Evolutionary conservation across 2,329 filamentous ascomycete genomes (phyloP).

Genomic region (Apiospora kogelbergensis): DNA sequence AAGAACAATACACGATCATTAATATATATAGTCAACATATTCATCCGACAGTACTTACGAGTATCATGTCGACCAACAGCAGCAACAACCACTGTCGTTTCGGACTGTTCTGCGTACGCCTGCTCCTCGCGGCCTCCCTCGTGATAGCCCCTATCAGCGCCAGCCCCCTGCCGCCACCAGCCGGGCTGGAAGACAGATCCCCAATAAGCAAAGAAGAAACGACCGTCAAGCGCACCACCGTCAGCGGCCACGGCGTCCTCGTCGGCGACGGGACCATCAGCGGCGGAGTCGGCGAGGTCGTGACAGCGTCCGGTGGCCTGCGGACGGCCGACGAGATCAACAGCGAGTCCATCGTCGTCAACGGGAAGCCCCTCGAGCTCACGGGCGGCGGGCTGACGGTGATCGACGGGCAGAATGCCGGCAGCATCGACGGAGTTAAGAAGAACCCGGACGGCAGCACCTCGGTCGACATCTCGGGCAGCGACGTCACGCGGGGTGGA

Average conservation of each 20-base stretch:
- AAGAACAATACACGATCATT: not conserved
- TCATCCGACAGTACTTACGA: not conserved
- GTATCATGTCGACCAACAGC: not conserved
- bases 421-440: not conserved
- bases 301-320: not conserved
- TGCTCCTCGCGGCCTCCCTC: not conserved
- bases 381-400: not conserved
- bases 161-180: not conserved
- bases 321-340: not conserved
- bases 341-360: not conserved
- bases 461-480: not conserved
- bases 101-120: not conserved
- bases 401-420: not conserved
- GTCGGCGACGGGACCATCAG: not conserved
- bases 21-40: not conserved
- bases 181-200: not conserved
- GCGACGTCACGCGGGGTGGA: not conserved
- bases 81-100: not conserved
- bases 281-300: not conserved
- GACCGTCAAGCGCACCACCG: not conserved
- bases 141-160: not conserved
- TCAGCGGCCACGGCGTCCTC: not conserved
- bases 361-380: not conserved
- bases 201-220: not conserved
- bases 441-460: conserved; percentile 2